phyloP scores from a whole-genome alignment of 352 stramenopile genomes.

The Pythium diclinum region DNA sequence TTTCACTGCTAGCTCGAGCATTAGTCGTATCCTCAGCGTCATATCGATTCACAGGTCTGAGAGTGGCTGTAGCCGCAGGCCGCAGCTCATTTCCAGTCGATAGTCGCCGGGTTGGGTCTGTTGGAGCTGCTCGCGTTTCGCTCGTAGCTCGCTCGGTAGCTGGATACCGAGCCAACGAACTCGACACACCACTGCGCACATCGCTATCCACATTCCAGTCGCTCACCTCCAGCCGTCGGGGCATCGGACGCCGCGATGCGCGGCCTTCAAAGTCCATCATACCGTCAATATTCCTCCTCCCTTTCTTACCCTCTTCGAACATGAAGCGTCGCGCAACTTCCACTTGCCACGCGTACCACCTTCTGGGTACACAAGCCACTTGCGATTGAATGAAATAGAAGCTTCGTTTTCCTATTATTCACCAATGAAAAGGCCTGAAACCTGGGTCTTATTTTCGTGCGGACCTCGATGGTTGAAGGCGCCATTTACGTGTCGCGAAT shows the following conservation, averaged over 20 bases:
- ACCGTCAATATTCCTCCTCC: conserved; percentile 3
- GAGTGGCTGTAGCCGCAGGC: not conserved
- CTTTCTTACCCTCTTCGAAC: conserved; percentile 2
- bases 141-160: not conserved
- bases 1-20: not conserved
- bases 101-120: not conserved
- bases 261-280: conserved; percentile 29
- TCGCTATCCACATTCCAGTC: conserved; percentile 32
- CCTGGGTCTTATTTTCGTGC: conserved; percentile 14
- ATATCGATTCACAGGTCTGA: conserved; percentile 23
- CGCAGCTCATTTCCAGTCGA: conserved; percentile 13
- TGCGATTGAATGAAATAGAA: conserved; percentile 8
- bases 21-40: not conserved
- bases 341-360: conserved; percentile 11
- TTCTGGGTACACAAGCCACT: not conserved
- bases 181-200: conserved; percentile 11
- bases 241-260: conserved; percentile 37
- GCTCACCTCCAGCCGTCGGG: conserved; percentile 48
- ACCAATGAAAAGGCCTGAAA: not conserved
- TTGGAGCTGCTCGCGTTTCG: not conserved
- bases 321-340: conserved; percentile 18
- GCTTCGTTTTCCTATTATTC: not conserved
- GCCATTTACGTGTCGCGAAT: not conserved
- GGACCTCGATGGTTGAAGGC: conserved; percentile 19
- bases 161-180: not conserved